These are phyloP conservation scores for Serendipita indica DNA, from an alignment of 768 basidiomycete genomes.

Conservation along the genomic window DNA sequence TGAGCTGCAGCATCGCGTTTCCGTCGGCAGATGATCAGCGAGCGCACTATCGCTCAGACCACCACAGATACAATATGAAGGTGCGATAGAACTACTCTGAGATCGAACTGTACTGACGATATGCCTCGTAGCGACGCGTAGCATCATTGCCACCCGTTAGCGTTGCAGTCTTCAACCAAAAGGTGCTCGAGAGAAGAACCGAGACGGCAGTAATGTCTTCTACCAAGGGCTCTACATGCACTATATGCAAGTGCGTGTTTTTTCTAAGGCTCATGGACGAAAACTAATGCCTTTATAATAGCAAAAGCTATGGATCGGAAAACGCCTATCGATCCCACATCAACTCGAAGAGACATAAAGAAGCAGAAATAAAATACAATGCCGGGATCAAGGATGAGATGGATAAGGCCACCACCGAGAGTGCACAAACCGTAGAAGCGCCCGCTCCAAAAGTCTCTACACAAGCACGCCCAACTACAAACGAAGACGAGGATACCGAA, in stretches of 20 bases:
- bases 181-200: conserved; percentile 62
- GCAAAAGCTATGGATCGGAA: conserved; percentile 79
- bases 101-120: neutral
- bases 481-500: conserved; percentile 30
- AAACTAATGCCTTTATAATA: conserved; percentile 22
- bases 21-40: conserved; percentile 70
- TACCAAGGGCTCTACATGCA: conserved; percentile 46
- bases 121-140: conserved; percentile 47
- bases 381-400: conserved; percentile 12
- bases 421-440: conserved; percentile 12
- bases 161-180: conserved; percentile 65
- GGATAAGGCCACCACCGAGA: conserved; percentile 8
- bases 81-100: conserved; percentile 15
- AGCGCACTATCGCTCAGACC: conserved; percentile 80
- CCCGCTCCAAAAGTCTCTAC: conserved; percentile 16
- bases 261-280: neutral
- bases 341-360: conserved; percentile 78
- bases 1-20: conserved; percentile 85
- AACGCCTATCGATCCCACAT: conserved; percentile 83
- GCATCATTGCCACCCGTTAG: conserved; percentile 79
- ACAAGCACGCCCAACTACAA: conserved; percentile 10
- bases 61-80: conserved; percentile 97
- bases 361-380: conserved; percentile 42
- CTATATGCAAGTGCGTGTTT: conserved; percentile 62
- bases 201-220: conserved; percentile 60